phyloP scores from a whole-genome alignment of 2,329 filamentous ascomycete species.

The Sarocladium brachiariae region DNA sequence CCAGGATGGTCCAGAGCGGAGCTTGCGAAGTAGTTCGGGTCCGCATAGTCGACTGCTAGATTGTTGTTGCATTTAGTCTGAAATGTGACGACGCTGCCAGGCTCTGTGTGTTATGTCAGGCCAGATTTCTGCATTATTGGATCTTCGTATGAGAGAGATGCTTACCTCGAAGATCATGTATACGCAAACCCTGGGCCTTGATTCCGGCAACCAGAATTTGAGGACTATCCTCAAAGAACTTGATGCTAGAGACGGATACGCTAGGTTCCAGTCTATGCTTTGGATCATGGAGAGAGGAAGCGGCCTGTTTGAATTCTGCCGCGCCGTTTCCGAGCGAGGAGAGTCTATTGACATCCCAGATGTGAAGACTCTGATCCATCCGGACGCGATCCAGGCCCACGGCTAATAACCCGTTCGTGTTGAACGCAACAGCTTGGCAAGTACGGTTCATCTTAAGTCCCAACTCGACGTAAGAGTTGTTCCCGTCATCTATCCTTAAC shows the following conservation, averaged over 20 bases:
- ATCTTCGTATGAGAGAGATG: background rate
- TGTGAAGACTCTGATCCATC: constrained; percentile 74
- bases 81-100: constrained; percentile 43
- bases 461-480: constrained; percentile 58
- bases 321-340: constrained; percentile 37
- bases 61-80: constrained; percentile 64
- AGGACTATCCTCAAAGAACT: constrained; percentile 73
- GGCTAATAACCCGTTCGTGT: constrained; percentile 62
- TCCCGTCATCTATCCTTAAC: constrained; percentile 64
- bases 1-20: constrained; percentile 68
- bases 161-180: constrained; percentile 72
- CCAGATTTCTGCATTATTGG: background rate
- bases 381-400: constrained; percentile 75
- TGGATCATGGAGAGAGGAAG: constrained; percentile 47
- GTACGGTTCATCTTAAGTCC: constrained; percentile 68
- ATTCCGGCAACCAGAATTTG: constrained; percentile 70
- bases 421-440: constrained; percentile 78
- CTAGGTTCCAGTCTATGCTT: constrained; percentile 54
- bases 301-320: constrained; percentile 19
- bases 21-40: constrained; percentile 80
- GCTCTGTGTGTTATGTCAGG: background rate
- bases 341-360: constrained; percentile 69
- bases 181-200: constrained; percentile 64
- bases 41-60: constrained; percentile 69
- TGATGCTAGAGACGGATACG: constrained; percentile 73